Percentiles rank a stretch among this genome's conserved stretches.
Evolutionary conservation across 2,329 filamentous ascomycete genomes (phyloP).

Genomic region (Arthroderma uncinatum): DNA sequence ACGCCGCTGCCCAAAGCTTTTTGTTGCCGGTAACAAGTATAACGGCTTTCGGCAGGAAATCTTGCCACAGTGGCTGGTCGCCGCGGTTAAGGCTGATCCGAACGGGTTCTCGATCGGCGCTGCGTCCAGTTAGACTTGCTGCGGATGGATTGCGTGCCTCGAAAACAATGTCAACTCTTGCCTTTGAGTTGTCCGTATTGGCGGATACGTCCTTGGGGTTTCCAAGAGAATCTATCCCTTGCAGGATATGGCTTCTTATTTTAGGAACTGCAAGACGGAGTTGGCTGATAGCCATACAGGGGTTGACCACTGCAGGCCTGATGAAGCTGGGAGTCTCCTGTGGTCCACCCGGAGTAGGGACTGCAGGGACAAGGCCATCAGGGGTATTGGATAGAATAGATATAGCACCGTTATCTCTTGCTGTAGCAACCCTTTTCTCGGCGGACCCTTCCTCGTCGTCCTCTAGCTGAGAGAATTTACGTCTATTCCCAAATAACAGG

Average conservation of each 20-base stretch:
- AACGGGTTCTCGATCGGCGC: conserved; percentile 64
- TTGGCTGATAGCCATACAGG: conserved; percentile 69
- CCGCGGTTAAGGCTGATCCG: conserved; percentile 72
- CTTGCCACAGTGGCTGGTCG: conserved; percentile 78
- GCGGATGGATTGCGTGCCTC: conserved; percentile 75
- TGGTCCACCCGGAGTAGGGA: conserved; percentile 44
- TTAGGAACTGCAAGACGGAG: conserved; percentile 79
- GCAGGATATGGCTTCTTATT: conserved; percentile 68
- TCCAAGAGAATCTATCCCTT: conserved; percentile 55
- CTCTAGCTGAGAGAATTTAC: conserved; percentile 64
- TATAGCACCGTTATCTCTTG: conserved; percentile 55
- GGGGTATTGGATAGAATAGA: conserved; percentile 64
- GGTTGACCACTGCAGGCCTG: conserved; percentile 75
- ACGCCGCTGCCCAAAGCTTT: conserved; percentile 83
- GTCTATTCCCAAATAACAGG: conserved; percentile 84
- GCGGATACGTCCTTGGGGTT: conserved; percentile 34
- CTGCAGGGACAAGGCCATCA: conserved; percentile 67
- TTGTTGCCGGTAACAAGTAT: conserved; percentile 85
- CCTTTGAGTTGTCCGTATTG: conserved; percentile 33
- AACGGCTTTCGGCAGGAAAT: conserved; percentile 76
- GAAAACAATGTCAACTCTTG: conserved; percentile 61
- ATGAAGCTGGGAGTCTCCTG: conserved; percentile 70
- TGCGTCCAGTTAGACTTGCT: conserved; percentile 47
- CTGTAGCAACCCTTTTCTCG: conserved; percentile 48
- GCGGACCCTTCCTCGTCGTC: conserved; percentile 58